Evolutionary conservation across 257 asterid genomes (phyloP).

Genomic region (Solanum neorickii): DNA sequence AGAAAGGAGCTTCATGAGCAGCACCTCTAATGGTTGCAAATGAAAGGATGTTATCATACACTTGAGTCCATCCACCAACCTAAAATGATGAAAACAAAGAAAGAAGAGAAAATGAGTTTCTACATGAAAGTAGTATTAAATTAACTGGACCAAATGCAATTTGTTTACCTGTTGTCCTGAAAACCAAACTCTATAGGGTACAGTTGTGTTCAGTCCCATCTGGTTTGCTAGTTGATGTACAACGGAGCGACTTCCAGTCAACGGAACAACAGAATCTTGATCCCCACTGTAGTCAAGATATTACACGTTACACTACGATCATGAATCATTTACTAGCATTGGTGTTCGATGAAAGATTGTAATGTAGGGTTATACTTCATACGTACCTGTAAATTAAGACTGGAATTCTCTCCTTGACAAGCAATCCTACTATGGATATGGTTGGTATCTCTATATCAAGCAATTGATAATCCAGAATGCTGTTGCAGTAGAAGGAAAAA

Average conservation of each 20-base stretch:
- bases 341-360: background rate
- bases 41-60: slow-evolving; percentile 44
- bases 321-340: background rate
- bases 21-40: slow-evolving; percentile 71
- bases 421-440: slow-evolving; percentile 36
- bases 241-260: slow-evolving; percentile 50
- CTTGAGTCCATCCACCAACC: slow-evolving; percentile 81
- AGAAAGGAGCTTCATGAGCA: slow-evolving; percentile 71
- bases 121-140: background rate
- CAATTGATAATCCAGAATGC: slow-evolving; percentile 50
- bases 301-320: background rate
- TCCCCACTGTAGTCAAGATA: slow-evolving; percentile 36
- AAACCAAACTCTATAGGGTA: slow-evolving; percentile 57
- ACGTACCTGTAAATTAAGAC: slow-evolving; percentile 51
- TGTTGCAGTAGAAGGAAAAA: background rate
- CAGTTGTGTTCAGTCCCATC: slow-evolving; percentile 34
- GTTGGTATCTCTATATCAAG: slow-evolving; percentile 58
- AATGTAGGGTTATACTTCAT: background rate
- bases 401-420: slow-evolving; percentile 38
- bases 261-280: slow-evolving; percentile 69
- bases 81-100: slow-evolving; percentile 30
- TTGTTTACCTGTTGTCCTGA: slow-evolving; percentile 46
- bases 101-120: slow-evolving; percentile 9
- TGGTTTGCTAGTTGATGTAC: slow-evolving; percentile 38
- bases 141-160: background rate